These are phyloP conservation scores for Penicillium hesseltinei DNA, from an alignment of 2,329 filamentous ascomycete species.

Conservation along the genomic window DNA sequence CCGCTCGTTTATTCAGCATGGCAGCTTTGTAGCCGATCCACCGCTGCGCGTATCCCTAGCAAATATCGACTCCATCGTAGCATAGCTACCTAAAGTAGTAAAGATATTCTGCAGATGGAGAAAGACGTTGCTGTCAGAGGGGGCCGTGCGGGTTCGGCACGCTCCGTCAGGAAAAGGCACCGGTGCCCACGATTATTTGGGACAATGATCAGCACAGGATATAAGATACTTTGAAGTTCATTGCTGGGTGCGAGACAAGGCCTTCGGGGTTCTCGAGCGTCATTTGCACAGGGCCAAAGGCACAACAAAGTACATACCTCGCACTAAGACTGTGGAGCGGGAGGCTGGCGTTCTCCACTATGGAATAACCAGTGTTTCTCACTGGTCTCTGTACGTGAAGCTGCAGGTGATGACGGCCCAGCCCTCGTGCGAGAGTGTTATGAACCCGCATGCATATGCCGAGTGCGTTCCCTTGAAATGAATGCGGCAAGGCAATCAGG, in stretches of 20 bases:
- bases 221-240: neutral
- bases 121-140: neutral
- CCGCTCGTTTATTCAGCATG: neutral
- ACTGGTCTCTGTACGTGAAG: neutral
- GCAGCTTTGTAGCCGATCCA: neutral
- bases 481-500: neutral
- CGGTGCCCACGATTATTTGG: neutral
- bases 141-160: constrained; percentile 1
- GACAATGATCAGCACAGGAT: neutral
- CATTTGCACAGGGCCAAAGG: neutral
- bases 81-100: neutral
- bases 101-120: neutral
- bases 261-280: neutral
- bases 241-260: neutral
- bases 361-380: neutral
- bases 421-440: neutral
- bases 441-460: neutral
- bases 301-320: neutral
- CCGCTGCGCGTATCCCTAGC: neutral
- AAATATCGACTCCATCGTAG: neutral
- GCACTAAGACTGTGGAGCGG: neutral
- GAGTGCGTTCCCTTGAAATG: neutral
- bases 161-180: neutral
- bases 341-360: constrained; percentile 6
- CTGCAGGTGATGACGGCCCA: neutral